These are phyloP conservation scores for Naematelia encephala DNA, from an alignment of 768 basidiomycete species.

Conservation along the genomic window DNA sequence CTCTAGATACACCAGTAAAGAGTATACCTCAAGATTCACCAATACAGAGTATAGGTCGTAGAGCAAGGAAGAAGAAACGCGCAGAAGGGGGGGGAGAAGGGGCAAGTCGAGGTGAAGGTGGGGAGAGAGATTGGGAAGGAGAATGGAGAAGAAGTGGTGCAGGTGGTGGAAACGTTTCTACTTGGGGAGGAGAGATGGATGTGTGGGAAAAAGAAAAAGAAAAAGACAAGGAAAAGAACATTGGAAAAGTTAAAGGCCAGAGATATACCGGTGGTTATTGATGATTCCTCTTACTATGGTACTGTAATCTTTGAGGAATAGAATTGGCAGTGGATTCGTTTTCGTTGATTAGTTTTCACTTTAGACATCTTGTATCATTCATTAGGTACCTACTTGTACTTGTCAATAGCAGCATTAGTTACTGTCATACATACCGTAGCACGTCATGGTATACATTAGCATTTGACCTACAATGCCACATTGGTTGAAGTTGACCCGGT, in stretches of 20 bases:
- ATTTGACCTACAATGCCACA: too few species aligned
- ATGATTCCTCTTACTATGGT: not conserved
- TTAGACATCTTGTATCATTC: too few species aligned
- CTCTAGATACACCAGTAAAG: too few species aligned
- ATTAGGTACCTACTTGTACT: too few species aligned
- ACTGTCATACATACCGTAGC: too few species aligned
- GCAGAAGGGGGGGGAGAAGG: slow-evolving; percentile 1
- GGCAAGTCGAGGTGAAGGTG: slow-evolving; percentile 7
- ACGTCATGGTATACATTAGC: too few species aligned
- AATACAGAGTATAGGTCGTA: slow-evolving; percentile 4
- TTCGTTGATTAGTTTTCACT: too few species aligned
- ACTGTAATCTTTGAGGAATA: not conserved
- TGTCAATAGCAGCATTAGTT: too few species aligned
- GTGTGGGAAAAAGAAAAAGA: too few species aligned
- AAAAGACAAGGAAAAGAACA: not conserved
- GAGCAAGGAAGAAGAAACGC: slow-evolving; percentile 7
- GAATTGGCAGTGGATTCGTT: too few species aligned
- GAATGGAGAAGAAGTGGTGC: slow-evolving; percentile 36
- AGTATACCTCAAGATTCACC: too few species aligned
- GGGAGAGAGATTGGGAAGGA: slow-evolving; percentile 32
- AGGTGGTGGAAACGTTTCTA: slow-evolving; percentile 34
- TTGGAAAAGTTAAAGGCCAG: slow-evolving; percentile 3
- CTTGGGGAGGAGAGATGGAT: slow-evolving; percentile 36
- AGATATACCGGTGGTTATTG: slow-evolving; percentile 13
- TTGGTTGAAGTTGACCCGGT: too few species aligned